Evolutionary conservation across 495 filamentous ascomycete genomes (phyloP).

Genomic region (Lophiotrema nucula): DNA sequence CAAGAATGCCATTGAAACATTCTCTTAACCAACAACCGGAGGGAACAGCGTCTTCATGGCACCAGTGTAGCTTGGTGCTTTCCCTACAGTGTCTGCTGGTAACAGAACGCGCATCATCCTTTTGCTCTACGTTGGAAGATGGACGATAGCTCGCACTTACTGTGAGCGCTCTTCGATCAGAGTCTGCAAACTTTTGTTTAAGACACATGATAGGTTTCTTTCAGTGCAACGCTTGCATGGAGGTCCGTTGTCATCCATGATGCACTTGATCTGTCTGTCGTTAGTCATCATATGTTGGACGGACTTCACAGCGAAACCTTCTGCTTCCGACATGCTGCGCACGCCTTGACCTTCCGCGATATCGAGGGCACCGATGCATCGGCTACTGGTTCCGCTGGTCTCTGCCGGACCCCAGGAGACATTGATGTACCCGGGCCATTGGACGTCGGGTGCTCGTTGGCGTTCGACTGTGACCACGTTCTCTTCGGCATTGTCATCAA

Average conservation of each 20-base stretch:
- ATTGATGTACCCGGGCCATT: background rate
- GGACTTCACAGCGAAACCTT: constrained; percentile 37
- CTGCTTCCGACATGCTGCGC: constrained; percentile 56
- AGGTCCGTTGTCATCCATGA: constrained; percentile 49
- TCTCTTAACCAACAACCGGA: no score
- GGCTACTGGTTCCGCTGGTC: constrained; percentile 1
- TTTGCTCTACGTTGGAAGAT: no score
- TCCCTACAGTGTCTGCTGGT: no score
- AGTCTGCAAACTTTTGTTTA: constrained; percentile 58
- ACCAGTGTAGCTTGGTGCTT: no score
- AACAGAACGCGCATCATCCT: no score
- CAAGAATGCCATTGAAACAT: no score
- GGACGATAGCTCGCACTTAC: no score
- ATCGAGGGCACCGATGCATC: constrained; percentile 45
- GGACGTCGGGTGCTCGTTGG: background rate
- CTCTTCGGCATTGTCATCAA: constrained; percentile 21
- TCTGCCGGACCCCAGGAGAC: background rate
- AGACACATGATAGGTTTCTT: constrained; percentile 52
- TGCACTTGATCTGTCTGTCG: constrained; percentile 46
- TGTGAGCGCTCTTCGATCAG: constrained; percentile 46
- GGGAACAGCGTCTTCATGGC: no score
- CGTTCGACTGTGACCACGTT: constrained; percentile 22
- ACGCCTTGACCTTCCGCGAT: constrained; percentile 56
- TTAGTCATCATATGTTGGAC: constrained; percentile 2
- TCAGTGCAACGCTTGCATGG: constrained; percentile 52